A percentile compares a stretch with the other conserved stretches of the same genome.
phyloP scores from a whole-genome alignment of 192 early-diverging fungal species.

The Pilobolus umbonatus region DNA sequence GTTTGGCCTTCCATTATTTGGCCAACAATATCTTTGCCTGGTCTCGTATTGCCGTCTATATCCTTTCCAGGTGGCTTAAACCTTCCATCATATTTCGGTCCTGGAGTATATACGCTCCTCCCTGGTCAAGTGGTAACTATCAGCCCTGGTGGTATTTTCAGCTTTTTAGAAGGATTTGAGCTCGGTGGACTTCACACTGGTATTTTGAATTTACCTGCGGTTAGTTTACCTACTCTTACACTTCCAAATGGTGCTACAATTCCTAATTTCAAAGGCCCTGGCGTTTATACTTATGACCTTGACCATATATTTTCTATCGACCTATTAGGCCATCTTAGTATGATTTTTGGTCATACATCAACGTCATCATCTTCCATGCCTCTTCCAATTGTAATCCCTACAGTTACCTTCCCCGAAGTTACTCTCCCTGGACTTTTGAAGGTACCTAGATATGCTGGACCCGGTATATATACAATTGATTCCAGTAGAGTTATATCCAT shows the following conservation, averaged over 20 bases:
- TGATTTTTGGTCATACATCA: background rate
- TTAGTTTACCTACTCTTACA: background rate
- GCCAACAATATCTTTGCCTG: background rate
- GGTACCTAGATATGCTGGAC: background rate
- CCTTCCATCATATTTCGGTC: background rate
- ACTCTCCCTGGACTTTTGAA: background rate
- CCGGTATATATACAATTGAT: background rate
- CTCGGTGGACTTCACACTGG: background rate
- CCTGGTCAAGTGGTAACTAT: background rate
- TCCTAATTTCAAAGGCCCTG: background rate
- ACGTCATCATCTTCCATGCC: background rate
- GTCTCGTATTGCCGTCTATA: background rate
- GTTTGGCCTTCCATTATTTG: background rate
- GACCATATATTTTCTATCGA: background rate
- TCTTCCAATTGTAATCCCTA: background rate
- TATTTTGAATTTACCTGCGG: background rate
- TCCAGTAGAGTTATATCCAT: background rate
- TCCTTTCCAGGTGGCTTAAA: background rate
- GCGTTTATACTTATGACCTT: background rate
- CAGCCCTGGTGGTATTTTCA: background rate
- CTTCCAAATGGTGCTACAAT: background rate
- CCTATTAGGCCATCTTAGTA: background rate
- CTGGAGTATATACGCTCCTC: background rate
- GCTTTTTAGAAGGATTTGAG: background rate
- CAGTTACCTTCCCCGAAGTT: background rate